Evolutionary conservation across 1,139 yeast genomes (phyloP), one percentile per base, ranked within the genome.

Genomic region (Kodamaea plutei): DNA sequence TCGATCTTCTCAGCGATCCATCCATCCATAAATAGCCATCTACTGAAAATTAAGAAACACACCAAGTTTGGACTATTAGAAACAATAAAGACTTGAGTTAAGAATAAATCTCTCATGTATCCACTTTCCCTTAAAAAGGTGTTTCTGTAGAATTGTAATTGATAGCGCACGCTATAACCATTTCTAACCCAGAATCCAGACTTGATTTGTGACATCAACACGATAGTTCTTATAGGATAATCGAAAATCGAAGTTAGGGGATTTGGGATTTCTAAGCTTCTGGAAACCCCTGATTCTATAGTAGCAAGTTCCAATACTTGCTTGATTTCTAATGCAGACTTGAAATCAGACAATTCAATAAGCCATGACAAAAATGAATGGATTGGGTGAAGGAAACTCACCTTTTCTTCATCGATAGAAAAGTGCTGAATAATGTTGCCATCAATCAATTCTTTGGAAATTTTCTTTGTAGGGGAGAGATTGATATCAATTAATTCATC

Each of bases 61-160:
- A 76, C 76, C 8, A 70, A 56, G 35, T 79, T 69, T 0, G 91
- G 82, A 16, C 74, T 64, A 18, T 70, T 60, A n/a, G 70, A 57
- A 7, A 76, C 74, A 41, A 83, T 64, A 40, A 80, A 77, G 1
- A 78, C 60, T 51, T 91, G 97, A 1, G 76, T 65, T 53, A 84
- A 62, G 48, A 73, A 84, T 20, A 89, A 54, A 46, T 89, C 96
- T 42, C 94, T 70, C 48, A 78, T 65, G 50, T 72, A 87, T 0
- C 96, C 94, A 40, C 77, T 75, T 42, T 91, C 97, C 33, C 97
- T 65, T 29, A 89, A 69, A 6, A 88, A 84, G n/a, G 88, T 74
- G 38, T 76, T 82, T 25, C 84, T 73, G 52, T 91, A 91, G 40
- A 88, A 77, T 43, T 79, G 82, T 43, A 84, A 69, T 49, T 91